phyloP scores from a whole-genome alignment of 208 protist species.

The Giardia duodenalis region DNA sequence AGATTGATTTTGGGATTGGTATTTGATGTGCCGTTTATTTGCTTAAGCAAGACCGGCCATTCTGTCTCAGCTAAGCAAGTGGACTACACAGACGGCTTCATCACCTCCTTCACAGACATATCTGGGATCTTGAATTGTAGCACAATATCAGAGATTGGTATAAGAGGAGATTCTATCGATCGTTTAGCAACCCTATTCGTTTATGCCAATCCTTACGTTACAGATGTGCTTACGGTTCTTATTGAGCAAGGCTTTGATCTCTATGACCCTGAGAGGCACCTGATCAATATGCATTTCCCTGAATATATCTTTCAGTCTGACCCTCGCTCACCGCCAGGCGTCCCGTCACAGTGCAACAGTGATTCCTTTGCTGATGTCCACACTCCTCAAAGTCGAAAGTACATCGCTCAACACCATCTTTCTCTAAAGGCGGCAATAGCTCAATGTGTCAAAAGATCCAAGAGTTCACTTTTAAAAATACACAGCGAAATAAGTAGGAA shows the following conservation, averaged over 20 bases:
- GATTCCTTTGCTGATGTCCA: background rate
- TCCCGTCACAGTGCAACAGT: background rate
- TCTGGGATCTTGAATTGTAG: background rate
- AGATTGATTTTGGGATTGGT: background rate
- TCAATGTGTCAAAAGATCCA: no score
- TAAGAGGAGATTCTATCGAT: background rate
- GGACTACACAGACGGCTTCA: background rate
- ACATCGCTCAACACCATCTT: no score
- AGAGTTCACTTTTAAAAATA: no score
- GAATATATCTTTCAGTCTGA: no score
- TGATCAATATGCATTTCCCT: background rate
- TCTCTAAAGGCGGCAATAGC: no score
- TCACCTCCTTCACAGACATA: background rate
- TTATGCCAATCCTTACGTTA: background rate
- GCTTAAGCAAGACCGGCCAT: background rate
- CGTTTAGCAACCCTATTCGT: background rate
- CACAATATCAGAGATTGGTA: background rate
- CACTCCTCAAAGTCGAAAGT: background rate
- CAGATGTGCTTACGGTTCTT: background rate
- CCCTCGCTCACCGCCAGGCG: background rate
- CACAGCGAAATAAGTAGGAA: no score
- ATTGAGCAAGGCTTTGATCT: background rate
- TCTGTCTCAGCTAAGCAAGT: background rate
- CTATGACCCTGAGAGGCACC: background rate
- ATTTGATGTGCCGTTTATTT: background rate